Evolutionary conservation across 179 eudicot genomes (phyloP), one percentile per base, ranked within the genome.

Genomic region (Vitellaria paradoxa): DNA sequence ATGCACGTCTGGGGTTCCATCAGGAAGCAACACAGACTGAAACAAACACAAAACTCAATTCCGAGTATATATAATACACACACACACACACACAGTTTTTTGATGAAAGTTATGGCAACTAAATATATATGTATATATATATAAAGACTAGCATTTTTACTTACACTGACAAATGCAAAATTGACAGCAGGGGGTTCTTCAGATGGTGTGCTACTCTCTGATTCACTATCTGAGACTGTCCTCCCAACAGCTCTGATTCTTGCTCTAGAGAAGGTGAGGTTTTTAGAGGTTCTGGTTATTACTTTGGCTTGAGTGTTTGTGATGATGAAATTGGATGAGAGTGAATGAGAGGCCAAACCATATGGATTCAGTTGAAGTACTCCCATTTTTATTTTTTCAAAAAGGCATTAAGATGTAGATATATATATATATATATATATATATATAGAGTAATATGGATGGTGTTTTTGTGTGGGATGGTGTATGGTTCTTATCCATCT

Each of bases 1-100:
- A 70, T 91, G 98, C 79, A 94, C 80, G 76, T 94, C 98, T 40
- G 97, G 97, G 12, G 96, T 90, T 80, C 93, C 94, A 88, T 94
- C 98, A 14, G 98, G 98, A 50, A 94, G 90, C 77, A 94, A 74
- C 66, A 94, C 98, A 46, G 98, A 87, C 97, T 94, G 75, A 17
- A 71, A 65, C 61, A 80, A 47, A 70, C 18, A 79, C 30, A 56
- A 78, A 69, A 50, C 2, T 40, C 20, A 40, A 56, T 37, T 37
- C n/a, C 56, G 45, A 64, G 37, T 30, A 30, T 30, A 30, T 30
- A 2, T 30, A n/a, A n/a, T n/a, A n/a, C n/a, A n/a, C n/a, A n/a
- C n/a, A n/a, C n/a, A 30, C 2, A 30, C 37, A 30, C 2, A 30
- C 37, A 30, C 1, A 30, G 37, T 30, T 30, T 30, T 30, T 30